Evolutionary conservation across 805 yeast genomes (phyloP).

Genomic region (Saturnispora hagleri): DNA sequence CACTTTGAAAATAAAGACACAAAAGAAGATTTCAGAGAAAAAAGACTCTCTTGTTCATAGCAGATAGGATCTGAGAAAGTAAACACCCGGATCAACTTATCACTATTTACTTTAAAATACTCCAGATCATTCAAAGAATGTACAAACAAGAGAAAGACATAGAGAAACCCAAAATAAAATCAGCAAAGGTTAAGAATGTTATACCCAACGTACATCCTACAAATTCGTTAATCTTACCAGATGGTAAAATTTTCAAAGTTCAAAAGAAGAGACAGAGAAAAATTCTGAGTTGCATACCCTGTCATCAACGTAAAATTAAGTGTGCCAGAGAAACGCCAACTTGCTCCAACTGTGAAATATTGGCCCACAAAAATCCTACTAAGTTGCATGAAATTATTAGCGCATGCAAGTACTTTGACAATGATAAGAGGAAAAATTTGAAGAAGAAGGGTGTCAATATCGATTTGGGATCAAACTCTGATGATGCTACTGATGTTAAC

Average conservation of each 20-base stretch:
- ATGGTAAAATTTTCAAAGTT: constrained; percentile 43
- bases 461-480: constrained; percentile 1
- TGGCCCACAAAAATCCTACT: constrained; percentile 15
- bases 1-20: no score
- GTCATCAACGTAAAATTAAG: constrained; percentile 59
- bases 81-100: neutral
- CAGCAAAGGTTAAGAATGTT: constrained; percentile 9
- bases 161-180: neutral
- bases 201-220: constrained; percentile 20
- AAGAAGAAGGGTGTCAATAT: constrained; percentile 13
- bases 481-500: neutral
- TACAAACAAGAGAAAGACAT: neutral
- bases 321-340: constrained; percentile 54
- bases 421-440: constrained; percentile 42
- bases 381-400: constrained; percentile 12
- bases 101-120: neutral
- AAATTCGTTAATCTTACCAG: constrained; percentile 21
- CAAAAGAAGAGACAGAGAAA: constrained; percentile 54
- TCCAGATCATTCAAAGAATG: neutral
- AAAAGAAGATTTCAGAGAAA: neutral
- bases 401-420: constrained; percentile 46
- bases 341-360: constrained; percentile 44
- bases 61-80: neutral
- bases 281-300: constrained; percentile 49
- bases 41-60: neutral